These are phyloP conservation scores for Puccinia horiana DNA, from an alignment of 1,284 basidiomycete species.

Conservation along the genomic window DNA sequence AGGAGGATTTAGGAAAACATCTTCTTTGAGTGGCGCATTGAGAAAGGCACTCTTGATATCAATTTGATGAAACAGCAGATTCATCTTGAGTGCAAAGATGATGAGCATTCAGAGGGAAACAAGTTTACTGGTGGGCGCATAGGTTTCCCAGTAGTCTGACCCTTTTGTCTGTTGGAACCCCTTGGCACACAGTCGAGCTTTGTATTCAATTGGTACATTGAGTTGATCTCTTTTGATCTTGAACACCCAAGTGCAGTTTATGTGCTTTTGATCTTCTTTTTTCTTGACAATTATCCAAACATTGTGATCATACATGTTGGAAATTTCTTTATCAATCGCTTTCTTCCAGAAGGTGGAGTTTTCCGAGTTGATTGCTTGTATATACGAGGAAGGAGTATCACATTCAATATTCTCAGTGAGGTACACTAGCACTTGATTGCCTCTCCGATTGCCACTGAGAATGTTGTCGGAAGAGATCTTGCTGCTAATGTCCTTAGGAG, in stretches of 20 bases:
- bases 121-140: too few species aligned
- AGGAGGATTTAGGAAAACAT: not conserved
- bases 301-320: not conserved
- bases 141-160: too few species aligned
- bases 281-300: slow-evolving; percentile 5
- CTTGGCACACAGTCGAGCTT: too few species aligned
- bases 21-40: not conserved
- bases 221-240: slow-evolving; percentile 21
- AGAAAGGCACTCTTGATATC: too few species aligned
- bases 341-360: not conserved
- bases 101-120: slow-evolving; percentile 14
- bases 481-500: not conserved
- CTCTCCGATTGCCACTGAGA: not conserved
- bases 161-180: too few species aligned
- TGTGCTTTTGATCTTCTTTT: not conserved
- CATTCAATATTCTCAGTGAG: not conserved
- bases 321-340: slow-evolving; percentile 9
- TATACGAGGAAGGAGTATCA: not conserved
- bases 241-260: slow-evolving; percentile 23
- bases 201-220: too few species aligned
- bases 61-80: not conserved
- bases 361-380: too few species aligned
- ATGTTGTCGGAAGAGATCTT: not conserved
- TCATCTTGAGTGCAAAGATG: not conserved
- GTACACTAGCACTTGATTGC: not conserved